phyloP scores from a whole-genome alignment of 352 stramenopile genomes.

The Globisporangium iwayamae region DNA sequence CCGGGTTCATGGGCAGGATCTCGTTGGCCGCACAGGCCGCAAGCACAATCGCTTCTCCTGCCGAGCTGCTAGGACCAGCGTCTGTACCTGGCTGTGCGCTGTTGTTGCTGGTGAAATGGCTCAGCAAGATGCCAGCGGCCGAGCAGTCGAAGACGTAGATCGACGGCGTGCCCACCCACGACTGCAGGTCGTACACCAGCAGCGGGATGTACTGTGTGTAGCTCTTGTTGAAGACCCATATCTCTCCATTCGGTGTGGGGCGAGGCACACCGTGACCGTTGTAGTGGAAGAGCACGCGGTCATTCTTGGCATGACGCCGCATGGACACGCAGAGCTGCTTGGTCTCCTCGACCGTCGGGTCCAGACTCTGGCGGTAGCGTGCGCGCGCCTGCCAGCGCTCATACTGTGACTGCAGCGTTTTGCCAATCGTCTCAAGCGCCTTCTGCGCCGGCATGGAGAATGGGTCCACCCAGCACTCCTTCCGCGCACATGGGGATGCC shows the following conservation, averaged over 20 bases:
- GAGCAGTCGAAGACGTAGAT: constrained; percentile 99
- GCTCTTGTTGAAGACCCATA: constrained; percentile 99
- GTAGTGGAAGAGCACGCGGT: constrained; percentile 98
- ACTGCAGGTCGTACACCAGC: constrained; percentile 94
- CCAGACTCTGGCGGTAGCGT: constrained; percentile 92
- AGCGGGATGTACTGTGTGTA: constrained; percentile 99
- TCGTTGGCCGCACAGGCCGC: constrained; percentile 93
- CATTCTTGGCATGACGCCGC: constrained; percentile 88
- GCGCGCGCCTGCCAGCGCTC: constrained; percentile 93
- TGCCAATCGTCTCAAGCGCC: constrained; percentile 95
- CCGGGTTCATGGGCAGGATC: constrained; percentile 94
- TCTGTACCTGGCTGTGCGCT: constrained; percentile 16
- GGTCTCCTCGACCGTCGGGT: constrained; percentile 97
- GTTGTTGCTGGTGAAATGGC: constrained; percentile 78
- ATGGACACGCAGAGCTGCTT: constrained; percentile 92
- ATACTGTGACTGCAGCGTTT: constrained; percentile 94
- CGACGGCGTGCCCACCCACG: constrained; percentile 91
- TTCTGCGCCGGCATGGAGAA: constrained; percentile 92
- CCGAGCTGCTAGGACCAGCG: constrained; percentile 17
- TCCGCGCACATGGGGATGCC: constrained; percentile 93
- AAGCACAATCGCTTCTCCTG: constrained; percentile 95
- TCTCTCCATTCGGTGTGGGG: constrained; percentile 96
- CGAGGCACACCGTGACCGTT: constrained; percentile 99
- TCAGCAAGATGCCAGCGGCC: constrained; percentile 93
- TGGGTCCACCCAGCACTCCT: constrained; percentile 99